phyloP scores from a whole-genome alignment of 2,329 filamentous ascomycete species.

The Sphaerulina vaccinii region DNA sequence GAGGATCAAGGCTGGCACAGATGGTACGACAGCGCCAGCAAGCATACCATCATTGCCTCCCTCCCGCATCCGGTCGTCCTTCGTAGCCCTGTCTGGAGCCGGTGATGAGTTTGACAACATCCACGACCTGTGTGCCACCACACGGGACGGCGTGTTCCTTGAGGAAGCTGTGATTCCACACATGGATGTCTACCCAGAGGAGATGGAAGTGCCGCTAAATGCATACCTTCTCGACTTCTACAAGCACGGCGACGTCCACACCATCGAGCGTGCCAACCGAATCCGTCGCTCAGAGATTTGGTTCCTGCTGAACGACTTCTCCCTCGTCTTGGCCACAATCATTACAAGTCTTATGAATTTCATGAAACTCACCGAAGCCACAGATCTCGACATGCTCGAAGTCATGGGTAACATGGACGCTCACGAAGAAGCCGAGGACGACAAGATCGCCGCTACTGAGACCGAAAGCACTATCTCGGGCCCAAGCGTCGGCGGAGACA shows the following conservation, averaged over 20 bases:
- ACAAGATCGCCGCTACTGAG: conserved; percentile 39
- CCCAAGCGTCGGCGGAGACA: conserved; percentile 20
- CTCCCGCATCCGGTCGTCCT: conserved; percentile 61
- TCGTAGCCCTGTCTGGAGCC: conserved; percentile 69
- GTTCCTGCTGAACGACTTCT: conserved; percentile 69
- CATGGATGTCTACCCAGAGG: conserved; percentile 60
- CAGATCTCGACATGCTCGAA: conserved; percentile 52
- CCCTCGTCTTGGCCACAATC: conserved; percentile 67
- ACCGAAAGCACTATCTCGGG: conserved; percentile 27
- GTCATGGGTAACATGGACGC: conserved; percentile 53
- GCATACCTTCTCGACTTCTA: conserved; percentile 75
- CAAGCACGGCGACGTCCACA: conserved; percentile 65
- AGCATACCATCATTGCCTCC: conserved; percentile 37
- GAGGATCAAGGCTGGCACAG: conserved; percentile 46
- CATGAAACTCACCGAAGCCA: conserved; percentile 49
- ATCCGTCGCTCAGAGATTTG: conserved; percentile 68
- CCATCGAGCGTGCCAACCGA: conserved; percentile 63
- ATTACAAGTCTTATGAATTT: conserved; percentile 62
- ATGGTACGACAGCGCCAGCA: conserved; percentile 27
- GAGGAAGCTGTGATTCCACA: conserved; percentile 72
- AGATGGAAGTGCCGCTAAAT: conserved; percentile 57
- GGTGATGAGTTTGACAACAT: conserved; percentile 64
- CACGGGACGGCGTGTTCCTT: conserved; percentile 68
- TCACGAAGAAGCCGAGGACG: conserved; percentile 48
- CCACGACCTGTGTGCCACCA: conserved; percentile 64